Percentiles rank a stretch among this genome's conserved stretches.
Conservation (phyloP, 495 filamentous ascomycete species). For the Penicillium coffeae region DNA sequence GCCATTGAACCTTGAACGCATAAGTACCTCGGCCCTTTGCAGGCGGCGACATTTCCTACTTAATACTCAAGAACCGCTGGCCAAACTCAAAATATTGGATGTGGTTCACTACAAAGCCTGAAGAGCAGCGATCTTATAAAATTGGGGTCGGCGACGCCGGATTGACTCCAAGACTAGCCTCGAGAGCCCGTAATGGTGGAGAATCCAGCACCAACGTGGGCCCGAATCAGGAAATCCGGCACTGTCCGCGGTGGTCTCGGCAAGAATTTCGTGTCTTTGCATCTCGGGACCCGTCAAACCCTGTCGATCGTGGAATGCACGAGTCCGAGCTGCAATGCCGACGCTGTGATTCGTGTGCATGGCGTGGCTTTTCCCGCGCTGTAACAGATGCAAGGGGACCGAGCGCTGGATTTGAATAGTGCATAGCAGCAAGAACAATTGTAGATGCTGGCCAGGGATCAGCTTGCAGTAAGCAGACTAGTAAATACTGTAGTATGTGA, state of each 20-base stretch:
- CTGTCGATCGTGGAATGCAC: slow-evolving; percentile 21
- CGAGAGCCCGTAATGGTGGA: neutral
- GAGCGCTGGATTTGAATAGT: too few species aligned
- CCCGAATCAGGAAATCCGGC: slow-evolving; percentile 4
- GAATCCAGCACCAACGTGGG: neutral
- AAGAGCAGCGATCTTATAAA: neutral
- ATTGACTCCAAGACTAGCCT: slow-evolving; percentile 10
- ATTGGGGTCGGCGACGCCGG: slow-evolving; percentile 20
- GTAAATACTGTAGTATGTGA: too few species aligned
- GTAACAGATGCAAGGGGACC: too few species aligned
- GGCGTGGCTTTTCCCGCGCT: too few species aligned
- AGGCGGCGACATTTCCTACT: neutral
- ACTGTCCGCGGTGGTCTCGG: slow-evolving; percentile 10
- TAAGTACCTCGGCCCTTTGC: neutral
- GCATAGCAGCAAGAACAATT: too few species aligned
- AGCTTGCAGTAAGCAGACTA: too few species aligned
- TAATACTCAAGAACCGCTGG: neutral
- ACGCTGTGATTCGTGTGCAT: slow-evolving; percentile 22
- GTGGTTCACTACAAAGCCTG: neutral
- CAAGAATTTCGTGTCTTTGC: neutral
- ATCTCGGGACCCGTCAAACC: slow-evolving; percentile 23
- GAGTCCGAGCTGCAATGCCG: slow-evolving; percentile 14
- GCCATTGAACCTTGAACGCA: neutral
- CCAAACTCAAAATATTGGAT: too few species aligned
- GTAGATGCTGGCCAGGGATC: too few species aligned